Evolutionary conservation across 345 rosid species (phyloP).

Genomic region (Populus ilicifolia): DNA sequence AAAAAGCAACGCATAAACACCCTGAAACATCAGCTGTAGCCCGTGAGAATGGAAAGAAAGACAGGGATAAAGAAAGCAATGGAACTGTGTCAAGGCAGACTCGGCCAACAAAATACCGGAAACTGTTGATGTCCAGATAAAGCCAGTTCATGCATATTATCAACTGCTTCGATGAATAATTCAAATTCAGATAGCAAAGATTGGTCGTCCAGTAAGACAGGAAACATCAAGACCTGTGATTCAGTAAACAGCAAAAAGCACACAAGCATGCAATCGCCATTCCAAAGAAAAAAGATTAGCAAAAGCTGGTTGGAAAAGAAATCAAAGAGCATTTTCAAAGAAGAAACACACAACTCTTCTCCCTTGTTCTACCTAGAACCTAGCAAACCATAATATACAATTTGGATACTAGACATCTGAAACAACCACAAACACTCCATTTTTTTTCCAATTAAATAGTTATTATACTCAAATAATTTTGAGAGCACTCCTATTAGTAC

Average conservation of each 20-base stretch:
- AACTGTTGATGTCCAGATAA: conserved; percentile 85
- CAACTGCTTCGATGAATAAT: conserved; percentile 79
- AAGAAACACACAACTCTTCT: not conserved
- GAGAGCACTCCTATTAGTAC: no score
- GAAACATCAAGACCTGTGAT: conserved; percentile 92
- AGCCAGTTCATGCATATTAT: conserved; percentile 85
- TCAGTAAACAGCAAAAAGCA: conserved; percentile 8
- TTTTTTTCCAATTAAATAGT: not conserved
- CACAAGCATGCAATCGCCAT: no score
- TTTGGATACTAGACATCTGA: no score
- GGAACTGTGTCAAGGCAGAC: not conserved
- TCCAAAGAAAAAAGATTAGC: not conserved
- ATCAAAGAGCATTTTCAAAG: not conserved
- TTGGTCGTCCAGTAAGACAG: conserved; percentile 71
- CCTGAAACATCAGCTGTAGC: conserved; percentile 41
- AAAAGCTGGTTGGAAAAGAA: not conserved
- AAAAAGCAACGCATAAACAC: conserved; percentile 84
- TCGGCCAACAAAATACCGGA: conserved; percentile 52
- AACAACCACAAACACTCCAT: not conserved
- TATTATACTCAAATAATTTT: not conserved
- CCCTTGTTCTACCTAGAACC: no score
- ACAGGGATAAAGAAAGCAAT: not conserved
- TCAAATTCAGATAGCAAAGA: conserved; percentile 75
- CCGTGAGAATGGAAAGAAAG: conserved; percentile 18
- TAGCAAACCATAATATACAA: no score